Evolutionary conservation across 2,329 filamentous ascomycete genomes (phyloP), one percentile per base, ranked within the genome.

Genomic region (Alternaria sp.): DNA sequence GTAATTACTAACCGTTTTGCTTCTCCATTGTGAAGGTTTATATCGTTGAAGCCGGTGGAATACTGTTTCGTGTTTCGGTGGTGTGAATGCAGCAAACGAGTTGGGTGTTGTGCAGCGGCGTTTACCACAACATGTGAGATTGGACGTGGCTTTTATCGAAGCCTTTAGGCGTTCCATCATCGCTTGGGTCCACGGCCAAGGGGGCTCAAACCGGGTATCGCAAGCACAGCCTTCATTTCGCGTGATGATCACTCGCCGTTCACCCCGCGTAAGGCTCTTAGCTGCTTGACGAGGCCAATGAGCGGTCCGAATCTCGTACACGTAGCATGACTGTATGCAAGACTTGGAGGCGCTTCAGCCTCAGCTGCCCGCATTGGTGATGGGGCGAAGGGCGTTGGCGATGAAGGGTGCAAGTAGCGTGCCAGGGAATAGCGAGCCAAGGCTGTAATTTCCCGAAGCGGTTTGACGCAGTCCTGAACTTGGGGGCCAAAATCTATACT

Each of bases 21-120:
- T 79, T 79, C 71, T 78, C 77, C 77, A 79, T 79, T 67, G 40
- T 70, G 68, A 55, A 23, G 23, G 15, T 58, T 19, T 55, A 23
- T 23, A 30, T 52, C 9, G 23, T 40, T 13, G 30, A 40, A 54
- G 36, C 28, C 19, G 8, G 43, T 9, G 28, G 30, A 10, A 25
- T 62, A 43, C 19, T 17, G 10, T 15, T 19, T 25, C 3, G 23
- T 19, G 47, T 46, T 7, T 5, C 6, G 19, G 49, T 52, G 12
- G 49, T 52, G 4, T n/a, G 49, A 36, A 52, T 9, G 36, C 21
- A n/a, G 19, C 13, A 30, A 23, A 52, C 10, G 15, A 23, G 40
- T 47, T 17, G 28, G 47, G 9, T 4, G 26, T 3, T 15, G 28
- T 23, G 23, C 17, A 13, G 19, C 45, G 23, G 21, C 13, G 17